A percentile compares a stretch with the other conserved stretches of the same genome.
These are phyloP conservation scores for Suaeda aralocaspica DNA, from an alignment of 148 eudicot genomes.

Conservation along the genomic window DNA sequence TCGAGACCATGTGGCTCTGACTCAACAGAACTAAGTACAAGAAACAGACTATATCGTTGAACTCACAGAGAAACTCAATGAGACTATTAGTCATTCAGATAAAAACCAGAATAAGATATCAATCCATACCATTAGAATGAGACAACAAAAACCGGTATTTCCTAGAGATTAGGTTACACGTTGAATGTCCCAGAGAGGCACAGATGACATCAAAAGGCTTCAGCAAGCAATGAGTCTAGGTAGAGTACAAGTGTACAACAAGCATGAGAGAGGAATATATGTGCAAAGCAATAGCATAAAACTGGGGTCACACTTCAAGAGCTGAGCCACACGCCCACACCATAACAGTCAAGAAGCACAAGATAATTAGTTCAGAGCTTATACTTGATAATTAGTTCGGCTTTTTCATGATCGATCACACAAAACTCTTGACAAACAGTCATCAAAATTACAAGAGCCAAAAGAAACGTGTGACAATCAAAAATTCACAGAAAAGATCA, in stretches of 20 bases:
- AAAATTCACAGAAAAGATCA: neutral
- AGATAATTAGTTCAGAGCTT: neutral
- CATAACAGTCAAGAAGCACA: neutral
- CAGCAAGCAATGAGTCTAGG: neutral
- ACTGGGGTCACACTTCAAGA: neutral
- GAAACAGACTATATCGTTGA: neutral
- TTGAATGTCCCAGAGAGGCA: neutral
- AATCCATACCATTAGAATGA: neutral
- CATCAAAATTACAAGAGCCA: slow-evolving; percentile 4
- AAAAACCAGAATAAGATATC: neutral
- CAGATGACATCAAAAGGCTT: too few relatives aligned
- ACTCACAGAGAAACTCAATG: neutral
- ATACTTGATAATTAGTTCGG: neutral
- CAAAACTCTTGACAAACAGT: neutral
- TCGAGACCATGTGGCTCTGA: neutral
- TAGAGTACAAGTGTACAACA: neutral
- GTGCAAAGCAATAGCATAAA: neutral
- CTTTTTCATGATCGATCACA: too few relatives aligned
- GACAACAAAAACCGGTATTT: neutral
- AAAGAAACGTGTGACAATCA: neutral
- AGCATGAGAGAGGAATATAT: neutral
- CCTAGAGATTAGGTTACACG: neutral
- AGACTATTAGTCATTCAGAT: neutral
- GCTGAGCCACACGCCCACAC: neutral
- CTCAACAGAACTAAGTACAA: neutral